Percentiles rank a stretch among this genome's conserved stretches.
Evolutionary conservation across 768 basidiomycete species (phyloP).

Genomic region (Sarcodon aspratus): DNA sequence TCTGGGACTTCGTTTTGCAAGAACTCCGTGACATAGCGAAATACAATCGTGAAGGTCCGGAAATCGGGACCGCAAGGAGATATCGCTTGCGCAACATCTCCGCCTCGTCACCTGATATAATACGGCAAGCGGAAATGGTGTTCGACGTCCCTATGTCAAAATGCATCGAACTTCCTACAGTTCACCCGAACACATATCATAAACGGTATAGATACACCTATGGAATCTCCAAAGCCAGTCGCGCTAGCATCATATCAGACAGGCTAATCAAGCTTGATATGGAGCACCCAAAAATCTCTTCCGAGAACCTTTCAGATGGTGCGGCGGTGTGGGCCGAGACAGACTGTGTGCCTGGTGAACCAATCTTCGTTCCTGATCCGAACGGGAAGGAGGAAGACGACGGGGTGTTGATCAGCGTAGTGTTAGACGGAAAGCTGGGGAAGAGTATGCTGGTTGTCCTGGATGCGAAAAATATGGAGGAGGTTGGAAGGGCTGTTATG

Average conservation of each 20-base stretch:
- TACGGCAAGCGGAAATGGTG: slow-evolving; percentile 11
- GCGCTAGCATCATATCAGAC: slow-evolving; percentile 19
- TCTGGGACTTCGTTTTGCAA: slow-evolving; percentile 21
- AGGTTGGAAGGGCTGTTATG: slow-evolving; percentile 24
- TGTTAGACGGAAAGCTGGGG: slow-evolving; percentile 19
- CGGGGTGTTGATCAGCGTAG: slow-evolving; percentile 25
- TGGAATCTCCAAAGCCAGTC: slow-evolving; percentile 3
- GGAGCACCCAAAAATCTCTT: background rate
- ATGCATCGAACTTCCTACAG: slow-evolving; percentile 21
- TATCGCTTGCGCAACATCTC: slow-evolving; percentile 17
- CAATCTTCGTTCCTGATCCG: slow-evolving; percentile 25
- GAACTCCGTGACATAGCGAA: slow-evolving; percentile 15
- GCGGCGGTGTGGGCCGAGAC: slow-evolving; percentile 15
- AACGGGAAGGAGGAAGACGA: slow-evolving; percentile 18
- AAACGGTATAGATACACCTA: slow-evolving; percentile 13
- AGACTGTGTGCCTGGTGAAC: slow-evolving; percentile 22
- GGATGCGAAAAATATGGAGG: slow-evolving; percentile 23
- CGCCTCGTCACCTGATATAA: slow-evolving; percentile 11
- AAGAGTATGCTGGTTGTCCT: slow-evolving; percentile 25
- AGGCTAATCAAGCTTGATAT: slow-evolving; percentile 25
- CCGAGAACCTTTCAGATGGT: background rate
- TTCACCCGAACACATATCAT: slow-evolving; percentile 19
- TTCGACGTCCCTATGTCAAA: slow-evolving; percentile 4
- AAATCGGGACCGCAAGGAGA: slow-evolving; percentile 1
- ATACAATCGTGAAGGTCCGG: slow-evolving; percentile 4